Evolutionary conservation across 148 eudicot genomes (phyloP).

Genomic region (Hydrangea macrophylla): DNA sequence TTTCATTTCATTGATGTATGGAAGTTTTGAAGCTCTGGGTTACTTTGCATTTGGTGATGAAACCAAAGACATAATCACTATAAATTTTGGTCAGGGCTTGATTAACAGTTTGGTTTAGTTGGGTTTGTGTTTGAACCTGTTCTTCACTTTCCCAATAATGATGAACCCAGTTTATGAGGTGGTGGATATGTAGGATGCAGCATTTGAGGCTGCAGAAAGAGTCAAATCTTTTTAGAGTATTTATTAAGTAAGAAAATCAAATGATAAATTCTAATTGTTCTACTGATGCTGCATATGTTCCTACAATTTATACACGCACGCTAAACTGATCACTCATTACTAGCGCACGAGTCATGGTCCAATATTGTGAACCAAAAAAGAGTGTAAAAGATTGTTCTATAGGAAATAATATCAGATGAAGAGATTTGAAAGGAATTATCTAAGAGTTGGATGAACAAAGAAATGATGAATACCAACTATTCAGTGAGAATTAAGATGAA

Average conservation of each 20-base stretch:
- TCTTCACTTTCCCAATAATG: constrained; percentile 65
- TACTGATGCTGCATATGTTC: no score
- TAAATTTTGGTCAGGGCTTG: constrained; percentile 52
- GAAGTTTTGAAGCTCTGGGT: constrained; percentile 57
- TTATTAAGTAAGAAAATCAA: no score
- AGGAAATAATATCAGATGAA: background rate
- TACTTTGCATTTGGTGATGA: constrained; percentile 63
- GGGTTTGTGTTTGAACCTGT: constrained; percentile 57
- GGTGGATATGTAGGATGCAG: constrained; percentile 46
- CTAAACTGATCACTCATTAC: no score
- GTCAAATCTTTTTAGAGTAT: no score
- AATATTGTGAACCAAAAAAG: background rate
- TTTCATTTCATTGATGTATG: constrained; percentile 49
- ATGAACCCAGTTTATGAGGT: constrained; percentile 79
- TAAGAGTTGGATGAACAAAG: background rate
- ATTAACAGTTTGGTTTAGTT: constrained; percentile 52
- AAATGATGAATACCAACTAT: background rate
- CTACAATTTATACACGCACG: no score
- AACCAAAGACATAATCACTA: constrained; percentile 62
- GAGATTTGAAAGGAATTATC: no score
- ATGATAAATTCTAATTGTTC: no score
- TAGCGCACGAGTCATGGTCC: background rate
- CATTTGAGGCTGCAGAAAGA: no score
- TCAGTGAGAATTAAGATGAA: no score
- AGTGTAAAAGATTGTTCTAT: no score